phyloP scores from a whole-genome alignment of 192 early-diverging fungal species.

The Jimgerdemannia flammicorona region DNA sequence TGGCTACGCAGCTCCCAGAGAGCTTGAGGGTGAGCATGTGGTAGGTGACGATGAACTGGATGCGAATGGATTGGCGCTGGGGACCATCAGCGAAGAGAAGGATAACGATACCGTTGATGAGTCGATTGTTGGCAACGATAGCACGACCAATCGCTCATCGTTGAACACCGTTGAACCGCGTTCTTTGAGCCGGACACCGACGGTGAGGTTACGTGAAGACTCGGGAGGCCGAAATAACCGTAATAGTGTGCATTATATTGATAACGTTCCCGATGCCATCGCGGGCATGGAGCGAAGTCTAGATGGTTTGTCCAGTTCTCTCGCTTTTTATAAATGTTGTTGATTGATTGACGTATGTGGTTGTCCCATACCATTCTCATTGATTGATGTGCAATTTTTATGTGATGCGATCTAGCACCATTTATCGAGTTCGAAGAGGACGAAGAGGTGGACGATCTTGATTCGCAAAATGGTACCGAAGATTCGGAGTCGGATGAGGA shows the following conservation, averaged over 20 bases:
- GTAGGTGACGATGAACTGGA: constrained; percentile 1
- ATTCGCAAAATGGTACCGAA: background rate
- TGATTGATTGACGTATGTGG: background rate
- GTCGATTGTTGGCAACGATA: background rate
- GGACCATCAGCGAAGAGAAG: background rate
- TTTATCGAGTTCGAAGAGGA: constrained; percentile 14
- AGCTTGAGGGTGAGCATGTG: constrained; percentile 11
- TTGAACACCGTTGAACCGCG: constrained; percentile 22
- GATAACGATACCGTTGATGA: constrained; percentile 1
- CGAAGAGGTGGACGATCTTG: constrained; percentile 39
- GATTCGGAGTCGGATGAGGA: constrained; percentile 11
- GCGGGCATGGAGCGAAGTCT: constrained; percentile 34
- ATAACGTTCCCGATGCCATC: constrained; percentile 35
- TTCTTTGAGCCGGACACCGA: constrained; percentile 12
- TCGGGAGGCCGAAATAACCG: constrained; percentile 34
- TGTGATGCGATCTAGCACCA: too few relatives aligned
- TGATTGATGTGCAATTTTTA: background rate
- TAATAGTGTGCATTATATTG: constrained; percentile 42
- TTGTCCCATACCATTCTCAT: background rate
- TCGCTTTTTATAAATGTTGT: background rate
- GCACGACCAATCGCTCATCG: constrained; percentile 8
- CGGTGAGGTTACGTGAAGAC: constrained; percentile 15
- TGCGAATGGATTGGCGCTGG: background rate
- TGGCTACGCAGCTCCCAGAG: constrained; percentile 47
- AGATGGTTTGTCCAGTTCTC: constrained; percentile 19